Percentiles rank a stretch among this genome's conserved stretches.
phyloP scores from a whole-genome alignment of 805 yeast species.

The Tetrapisispora namnaoensis region DNA sequence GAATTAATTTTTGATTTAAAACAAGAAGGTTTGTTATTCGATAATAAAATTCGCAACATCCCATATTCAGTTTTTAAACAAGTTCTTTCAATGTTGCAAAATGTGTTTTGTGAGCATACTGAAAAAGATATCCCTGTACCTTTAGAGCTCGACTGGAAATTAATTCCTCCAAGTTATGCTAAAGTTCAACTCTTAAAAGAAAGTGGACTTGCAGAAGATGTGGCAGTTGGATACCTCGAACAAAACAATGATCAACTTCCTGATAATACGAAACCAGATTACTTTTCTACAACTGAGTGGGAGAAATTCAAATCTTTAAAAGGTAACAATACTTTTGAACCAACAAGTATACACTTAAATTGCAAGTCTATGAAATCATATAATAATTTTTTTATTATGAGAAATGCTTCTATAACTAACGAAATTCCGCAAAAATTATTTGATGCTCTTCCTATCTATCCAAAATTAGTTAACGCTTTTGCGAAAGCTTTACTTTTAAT shows the following conservation, averaged over 20 bases:
- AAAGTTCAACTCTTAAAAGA: conserved; percentile 15
- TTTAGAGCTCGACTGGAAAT: conserved; percentile 24
- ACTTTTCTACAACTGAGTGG: conserved; percentile 29
- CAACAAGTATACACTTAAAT: conserved; percentile 31
- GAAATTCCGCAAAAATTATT: conserved; percentile 35
- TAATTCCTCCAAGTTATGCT: conserved; percentile 18
- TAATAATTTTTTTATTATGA: conserved; percentile 33
- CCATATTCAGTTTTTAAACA: conserved; percentile 38
- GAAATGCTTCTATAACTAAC: conserved; percentile 29
- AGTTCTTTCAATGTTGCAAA: conserved; percentile 35
- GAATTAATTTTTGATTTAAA: conserved; percentile 17
- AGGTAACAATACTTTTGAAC: conserved; percentile 17
- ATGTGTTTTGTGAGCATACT: conserved; percentile 32
- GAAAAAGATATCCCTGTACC: conserved; percentile 8
- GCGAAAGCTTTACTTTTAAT: conserved; percentile 34
- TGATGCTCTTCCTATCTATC: conserved; percentile 35
- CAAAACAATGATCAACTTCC: conserved; percentile 28
- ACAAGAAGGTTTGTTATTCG: conserved; percentile 15
- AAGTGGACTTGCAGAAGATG: conserved; percentile 26
- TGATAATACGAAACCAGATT: conserved; percentile 11
- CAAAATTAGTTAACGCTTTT: conserved; percentile 30
- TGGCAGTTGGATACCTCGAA: conserved; percentile 25
- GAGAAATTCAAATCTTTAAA: conserved; percentile 8
- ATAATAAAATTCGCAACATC: conserved; percentile 19
- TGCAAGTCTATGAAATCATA: conserved; percentile 30